Base-by-base conservation (phyloP, 176 grass and related monocot species). In the Elymus sibiricus region DNA sequence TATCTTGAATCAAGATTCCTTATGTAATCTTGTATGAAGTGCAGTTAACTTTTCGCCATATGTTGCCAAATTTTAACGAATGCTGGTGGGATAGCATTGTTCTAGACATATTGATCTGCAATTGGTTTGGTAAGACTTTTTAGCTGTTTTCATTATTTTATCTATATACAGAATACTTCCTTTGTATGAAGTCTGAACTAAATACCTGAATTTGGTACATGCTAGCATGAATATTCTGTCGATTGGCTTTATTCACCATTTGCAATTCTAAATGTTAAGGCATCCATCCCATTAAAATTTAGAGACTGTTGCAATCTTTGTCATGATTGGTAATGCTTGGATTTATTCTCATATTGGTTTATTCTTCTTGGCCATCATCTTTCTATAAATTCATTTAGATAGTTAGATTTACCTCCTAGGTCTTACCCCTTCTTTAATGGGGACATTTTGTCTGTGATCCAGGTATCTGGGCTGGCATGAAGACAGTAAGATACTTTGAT, bases 391-490 rank as follows among this genome's bases (percentile, higher is more conserved):
- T 62, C 27, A 76, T 66, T 76, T 49, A 42, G 29, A 82, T 87
- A 35, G n/a, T 76, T 49, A 42, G 15, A 75, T 87, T 60, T 83
- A 82, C 10, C 26, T 24, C 24, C 25, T 77, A 71, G 6, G 14
- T 61, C 61, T 49, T 21, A 60, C n/a, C 37, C 31, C 26, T 86
- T 74, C 43, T 59, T 76, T 32, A 66, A 43, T 64, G 43, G 28
- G 22, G 21, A 4, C 32, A 68, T 82, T 79, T 90, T 75, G 60
- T 85, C 79, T 85, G 70, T 88, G 76, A 80, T 85, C 88, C 86
- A 99, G 97, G 97, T 91, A 99, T 99, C 79, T 96, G 97, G 94
- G 94, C 97, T 59, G 97, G 97, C 60, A 99, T 99, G 97, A 91
- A 86, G 84, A 96, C 88, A 40, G 97, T 99, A 71, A 91, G 94